Percentiles rank a stretch among this genome's conserved stretches.
Conservation (phyloP, 129 eudicot genomes). For the Escallonia herrerae region DNA sequence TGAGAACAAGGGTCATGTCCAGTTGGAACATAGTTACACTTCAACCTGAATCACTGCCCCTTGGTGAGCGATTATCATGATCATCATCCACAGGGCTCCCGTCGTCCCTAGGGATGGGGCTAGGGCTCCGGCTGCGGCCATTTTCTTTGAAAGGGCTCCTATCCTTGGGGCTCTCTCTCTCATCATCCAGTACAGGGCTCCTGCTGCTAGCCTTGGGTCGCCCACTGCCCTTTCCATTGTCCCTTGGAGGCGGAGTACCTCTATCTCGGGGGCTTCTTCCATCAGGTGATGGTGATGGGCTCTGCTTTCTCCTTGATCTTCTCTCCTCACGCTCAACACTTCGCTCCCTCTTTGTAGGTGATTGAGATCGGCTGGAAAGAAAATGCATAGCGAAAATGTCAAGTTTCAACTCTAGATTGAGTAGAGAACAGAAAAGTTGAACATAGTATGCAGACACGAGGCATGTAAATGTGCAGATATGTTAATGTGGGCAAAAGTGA, state of each 20-base stretch:
- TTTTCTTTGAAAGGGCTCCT: slow-evolving; percentile 41
- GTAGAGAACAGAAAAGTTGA: no score
- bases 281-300: slow-evolving; percentile 44
- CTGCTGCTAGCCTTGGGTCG: slow-evolving; percentile 25
- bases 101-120: slow-evolving; percentile 35
- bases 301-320: slow-evolving; percentile 67
- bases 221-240: slow-evolving; percentile 20
- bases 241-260: slow-evolving; percentile 41
- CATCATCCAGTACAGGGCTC: slow-evolving; percentile 26
- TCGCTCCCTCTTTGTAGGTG: slow-evolving; percentile 51
- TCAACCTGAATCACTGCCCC: slow-evolving; percentile 40
- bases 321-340: slow-evolving; percentile 45
- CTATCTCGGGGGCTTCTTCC: slow-evolving; percentile 46
- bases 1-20: neutral
- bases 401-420: no score
- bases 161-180: slow-evolving; percentile 22
- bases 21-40: neutral
- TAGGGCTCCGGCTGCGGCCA: slow-evolving; percentile 35
- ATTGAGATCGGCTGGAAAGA: slow-evolving; percentile 57
- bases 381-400: no score
- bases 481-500: no score
- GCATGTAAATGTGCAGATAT: no score
- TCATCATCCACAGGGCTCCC: slow-evolving; percentile 39
- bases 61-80: slow-evolving; percentile 39
- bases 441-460: no score